Conservation (phyloP, 108 stramenopile species). For the Aurantiochytrium sp. region DNA sequence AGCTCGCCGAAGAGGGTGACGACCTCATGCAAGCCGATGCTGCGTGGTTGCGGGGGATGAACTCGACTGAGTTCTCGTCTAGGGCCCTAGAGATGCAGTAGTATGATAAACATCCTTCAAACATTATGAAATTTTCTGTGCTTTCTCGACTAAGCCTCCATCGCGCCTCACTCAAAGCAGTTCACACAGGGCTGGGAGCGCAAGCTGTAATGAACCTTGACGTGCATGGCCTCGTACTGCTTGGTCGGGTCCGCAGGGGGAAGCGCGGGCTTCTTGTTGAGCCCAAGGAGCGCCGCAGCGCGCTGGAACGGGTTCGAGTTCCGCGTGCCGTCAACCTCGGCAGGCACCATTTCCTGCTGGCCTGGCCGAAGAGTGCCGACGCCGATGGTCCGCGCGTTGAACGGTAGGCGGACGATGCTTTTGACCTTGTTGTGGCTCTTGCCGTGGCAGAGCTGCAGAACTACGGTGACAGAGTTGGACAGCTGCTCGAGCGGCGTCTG, state of each 20-base stretch:
- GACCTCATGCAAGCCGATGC: neutral
- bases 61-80: too few species aligned
- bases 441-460: neutral
- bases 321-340: neutral
- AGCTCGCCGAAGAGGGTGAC: neutral
- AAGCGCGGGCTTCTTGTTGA: neutral
- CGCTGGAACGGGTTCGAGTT: neutral
- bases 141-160: too few species aligned
- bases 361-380: neutral
- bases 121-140: too few species aligned
- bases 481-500: constrained; percentile 10
- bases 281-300: neutral
- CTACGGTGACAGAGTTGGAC: neutral
- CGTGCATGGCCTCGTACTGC: neutral
- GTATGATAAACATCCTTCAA: too few species aligned
- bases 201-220: neutral
- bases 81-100: too few species aligned
- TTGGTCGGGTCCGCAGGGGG: neutral
- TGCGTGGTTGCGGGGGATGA: neutral
- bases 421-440: neutral
- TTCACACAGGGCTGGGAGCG: neutral
- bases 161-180: neutral
- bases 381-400: constrained; percentile 9
- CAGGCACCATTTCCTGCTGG: neutral
- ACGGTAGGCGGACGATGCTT: neutral